Conservation (phyloP, 2,329 filamentous ascomycete genomes). For the Dothiorella sarmentorum region DNA sequence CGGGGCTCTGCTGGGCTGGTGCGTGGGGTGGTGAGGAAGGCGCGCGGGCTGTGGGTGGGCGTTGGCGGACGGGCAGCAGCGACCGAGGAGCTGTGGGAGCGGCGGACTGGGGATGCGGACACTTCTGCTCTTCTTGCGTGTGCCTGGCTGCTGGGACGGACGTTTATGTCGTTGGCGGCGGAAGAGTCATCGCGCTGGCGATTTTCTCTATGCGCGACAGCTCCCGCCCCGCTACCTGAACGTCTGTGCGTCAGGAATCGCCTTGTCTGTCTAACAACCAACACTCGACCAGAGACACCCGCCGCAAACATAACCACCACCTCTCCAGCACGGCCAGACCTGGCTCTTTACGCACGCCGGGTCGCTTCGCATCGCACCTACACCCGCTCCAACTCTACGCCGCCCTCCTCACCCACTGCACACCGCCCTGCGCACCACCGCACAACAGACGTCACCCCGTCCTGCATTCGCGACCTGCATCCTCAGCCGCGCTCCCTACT, state of each 20-base stretch:
- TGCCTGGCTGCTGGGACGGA: not conserved
- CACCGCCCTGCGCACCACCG: slow-evolving; percentile 16
- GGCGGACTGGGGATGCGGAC: not conserved
- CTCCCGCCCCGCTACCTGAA: slow-evolving; percentile 14
- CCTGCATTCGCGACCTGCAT: slow-evolving; percentile 3
- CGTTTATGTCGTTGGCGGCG: slow-evolving; percentile 12
- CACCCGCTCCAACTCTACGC: not conserved
- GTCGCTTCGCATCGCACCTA: slow-evolving; percentile 16
- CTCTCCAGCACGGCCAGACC: slow-evolving; percentile 11
- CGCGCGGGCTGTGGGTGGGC: not conserved
- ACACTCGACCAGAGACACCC: slow-evolving; percentile 19
- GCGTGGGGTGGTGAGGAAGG: slow-evolving; percentile 8
- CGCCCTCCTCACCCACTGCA: slow-evolving; percentile 1
- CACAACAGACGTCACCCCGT: slow-evolving; percentile 18
- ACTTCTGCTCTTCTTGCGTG: not conserved
- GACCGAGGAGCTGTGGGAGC: not conserved
- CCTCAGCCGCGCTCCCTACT: slow-evolving; percentile 11
- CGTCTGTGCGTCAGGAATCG: slow-evolving; percentile 18
- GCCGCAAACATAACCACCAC: slow-evolving; percentile 18
- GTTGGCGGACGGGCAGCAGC: slow-evolving; percentile 1
- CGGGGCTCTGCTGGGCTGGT: slow-evolving; percentile 5
- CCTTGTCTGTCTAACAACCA: slow-evolving; percentile 19
- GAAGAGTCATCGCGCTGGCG: slow-evolving; percentile 15
- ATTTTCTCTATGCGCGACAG: slow-evolving; percentile 18
- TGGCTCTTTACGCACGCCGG: slow-evolving; percentile 9